Evolutionary conservation across 768 basidiomycete genomes (phyloP).

Genomic region (Nidularia pulvinata): DNA sequence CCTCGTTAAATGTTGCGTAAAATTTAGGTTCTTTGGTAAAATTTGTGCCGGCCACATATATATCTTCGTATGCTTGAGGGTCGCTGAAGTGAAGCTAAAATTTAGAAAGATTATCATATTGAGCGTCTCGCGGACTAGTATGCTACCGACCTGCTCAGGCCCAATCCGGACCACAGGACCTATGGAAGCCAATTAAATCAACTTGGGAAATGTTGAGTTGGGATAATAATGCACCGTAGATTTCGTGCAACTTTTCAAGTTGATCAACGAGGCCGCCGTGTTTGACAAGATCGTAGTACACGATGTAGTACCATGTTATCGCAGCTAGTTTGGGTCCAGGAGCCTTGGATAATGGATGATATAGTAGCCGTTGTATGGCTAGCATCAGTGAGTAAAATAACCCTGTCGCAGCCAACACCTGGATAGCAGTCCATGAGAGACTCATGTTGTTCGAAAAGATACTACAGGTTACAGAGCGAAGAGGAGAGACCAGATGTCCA

Average conservation of each 20-base stretch:
- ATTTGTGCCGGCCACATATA: slow-evolving; percentile 19
- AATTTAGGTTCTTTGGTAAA: slow-evolving; percentile 23
- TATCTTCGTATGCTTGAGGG: slow-evolving; percentile 27
- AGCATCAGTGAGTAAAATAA: too few relatives aligned
- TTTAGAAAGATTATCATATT: background rate
- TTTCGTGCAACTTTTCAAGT: slow-evolving; percentile 17
- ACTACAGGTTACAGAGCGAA: too few relatives aligned
- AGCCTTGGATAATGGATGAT: background rate
- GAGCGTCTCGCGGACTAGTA: too few relatives aligned
- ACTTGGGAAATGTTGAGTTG: too few relatives aligned
- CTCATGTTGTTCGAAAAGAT: too few relatives aligned
- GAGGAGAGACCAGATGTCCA: too few relatives aligned
- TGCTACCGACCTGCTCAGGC: slow-evolving; percentile 27
- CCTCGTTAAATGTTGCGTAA: slow-evolving; percentile 19
- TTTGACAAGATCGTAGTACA: slow-evolving; percentile 21
- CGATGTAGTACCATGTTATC: slow-evolving; percentile 15
- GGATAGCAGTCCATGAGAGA: too few relatives aligned
- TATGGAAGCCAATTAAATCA: too few relatives aligned
- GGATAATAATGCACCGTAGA: slow-evolving; percentile 10
- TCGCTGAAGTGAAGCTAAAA: slow-evolving; percentile 33
- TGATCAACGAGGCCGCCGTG: slow-evolving; percentile 21
- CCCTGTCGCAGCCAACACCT: too few relatives aligned
- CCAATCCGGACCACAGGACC: slow-evolving; percentile 25
- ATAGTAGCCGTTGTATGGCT: too few relatives aligned
- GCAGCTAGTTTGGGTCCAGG: slow-evolving; percentile 27